These are phyloP conservation scores for Podaxis sp. DNA, from an alignment of 768 basidiomycete genomes.

Conservation along the genomic window DNA sequence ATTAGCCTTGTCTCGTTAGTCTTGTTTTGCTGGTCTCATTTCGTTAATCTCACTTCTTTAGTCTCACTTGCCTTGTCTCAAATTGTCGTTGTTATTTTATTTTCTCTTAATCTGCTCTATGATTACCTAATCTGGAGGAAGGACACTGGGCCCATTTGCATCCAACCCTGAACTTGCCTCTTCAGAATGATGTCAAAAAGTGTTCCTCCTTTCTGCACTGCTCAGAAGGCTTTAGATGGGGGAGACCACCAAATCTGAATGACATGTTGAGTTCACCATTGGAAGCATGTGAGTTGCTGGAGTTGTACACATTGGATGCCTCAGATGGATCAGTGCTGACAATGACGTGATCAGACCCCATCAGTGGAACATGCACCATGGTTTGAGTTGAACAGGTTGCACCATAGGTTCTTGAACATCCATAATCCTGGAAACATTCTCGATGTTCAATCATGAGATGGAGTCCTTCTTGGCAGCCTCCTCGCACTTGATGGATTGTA, in stretches of 20 bases:
- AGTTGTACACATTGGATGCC: slow-evolving; percentile 19
- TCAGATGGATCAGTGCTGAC: slow-evolving; percentile 25
- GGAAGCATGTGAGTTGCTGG: slow-evolving; percentile 41
- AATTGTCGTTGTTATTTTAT: no score
- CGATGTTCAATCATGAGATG: slow-evolving; percentile 14
- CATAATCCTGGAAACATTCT: slow-evolving; percentile 17
- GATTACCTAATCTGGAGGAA: no score
- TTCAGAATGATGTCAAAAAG: slow-evolving; percentile 64
- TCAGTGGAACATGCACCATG: slow-evolving; percentile 12
- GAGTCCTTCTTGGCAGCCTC: slow-evolving; percentile 10
- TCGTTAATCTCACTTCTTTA: no score
- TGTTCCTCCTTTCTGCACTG: slow-evolving; percentile 28
- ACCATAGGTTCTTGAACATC: slow-evolving; percentile 34
- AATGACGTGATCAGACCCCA: slow-evolving; percentile 34
- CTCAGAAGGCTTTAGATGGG: slow-evolving; percentile 23
- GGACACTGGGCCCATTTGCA: no score
- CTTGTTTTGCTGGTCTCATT: no score
- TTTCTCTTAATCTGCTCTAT: no score
- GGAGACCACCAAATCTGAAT: slow-evolving; percentile 72
- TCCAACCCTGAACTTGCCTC: no score
- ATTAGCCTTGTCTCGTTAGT: no score
- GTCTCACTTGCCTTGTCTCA: no score
- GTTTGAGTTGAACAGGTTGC: slow-evolving; percentile 24
- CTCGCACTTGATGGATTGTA: slow-evolving; percentile 14
- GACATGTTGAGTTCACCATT: slow-evolving; percentile 66